Percentiles rank a stretch among this genome's conserved stretches.
phyloP scores from a whole-genome alignment of 164 flowering plant species.

The Annona squamosa region DNA sequence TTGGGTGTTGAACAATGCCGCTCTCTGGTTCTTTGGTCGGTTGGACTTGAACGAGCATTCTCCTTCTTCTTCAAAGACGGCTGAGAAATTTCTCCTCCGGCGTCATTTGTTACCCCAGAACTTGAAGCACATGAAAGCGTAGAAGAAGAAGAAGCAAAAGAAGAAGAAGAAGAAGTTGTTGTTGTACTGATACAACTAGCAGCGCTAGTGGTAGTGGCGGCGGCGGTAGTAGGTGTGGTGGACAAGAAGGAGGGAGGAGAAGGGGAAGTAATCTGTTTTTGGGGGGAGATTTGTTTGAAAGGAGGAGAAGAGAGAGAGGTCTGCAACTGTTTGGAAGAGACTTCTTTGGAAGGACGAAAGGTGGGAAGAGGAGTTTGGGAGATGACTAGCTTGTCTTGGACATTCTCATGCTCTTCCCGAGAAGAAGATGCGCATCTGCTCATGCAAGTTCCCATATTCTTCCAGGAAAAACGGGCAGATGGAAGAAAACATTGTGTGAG shows the following conservation, averaged over 20 bases:
- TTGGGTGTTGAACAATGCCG: conserved; percentile 10
- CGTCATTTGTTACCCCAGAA: conserved; percentile 21
- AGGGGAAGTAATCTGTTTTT: background rate
- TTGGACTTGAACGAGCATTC: conserved; percentile 38
- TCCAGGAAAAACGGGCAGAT: background rate
- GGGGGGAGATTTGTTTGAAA: too few species aligned
- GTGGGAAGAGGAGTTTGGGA: conserved; percentile 23
- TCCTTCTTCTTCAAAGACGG: conserved; percentile 30
- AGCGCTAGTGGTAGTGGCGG: background rate
- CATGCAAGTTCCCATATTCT: conserved; percentile 57
- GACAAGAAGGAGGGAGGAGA: conserved; percentile 23
- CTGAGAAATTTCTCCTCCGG: conserved; percentile 51
- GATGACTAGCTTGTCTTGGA: conserved; percentile 57
- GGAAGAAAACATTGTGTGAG: background rate
- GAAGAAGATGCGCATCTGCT: conserved; percentile 42
- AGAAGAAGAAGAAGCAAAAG: conserved; percentile 23
- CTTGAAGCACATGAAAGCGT: conserved; percentile 16
- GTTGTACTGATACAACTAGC: conserved; percentile 11
- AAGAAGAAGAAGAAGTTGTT: conserved; percentile 6
- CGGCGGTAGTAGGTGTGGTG: background rate
- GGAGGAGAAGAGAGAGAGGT: background rate
- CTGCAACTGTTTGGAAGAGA: conserved; percentile 5
- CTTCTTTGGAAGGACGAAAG: conserved; percentile 9
- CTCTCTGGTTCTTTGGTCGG: background rate
- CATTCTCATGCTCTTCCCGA: conserved; percentile 13